Evolutionary conservation across 306 rosid species (phyloP).

Genomic region (Quercus variabilis): DNA sequence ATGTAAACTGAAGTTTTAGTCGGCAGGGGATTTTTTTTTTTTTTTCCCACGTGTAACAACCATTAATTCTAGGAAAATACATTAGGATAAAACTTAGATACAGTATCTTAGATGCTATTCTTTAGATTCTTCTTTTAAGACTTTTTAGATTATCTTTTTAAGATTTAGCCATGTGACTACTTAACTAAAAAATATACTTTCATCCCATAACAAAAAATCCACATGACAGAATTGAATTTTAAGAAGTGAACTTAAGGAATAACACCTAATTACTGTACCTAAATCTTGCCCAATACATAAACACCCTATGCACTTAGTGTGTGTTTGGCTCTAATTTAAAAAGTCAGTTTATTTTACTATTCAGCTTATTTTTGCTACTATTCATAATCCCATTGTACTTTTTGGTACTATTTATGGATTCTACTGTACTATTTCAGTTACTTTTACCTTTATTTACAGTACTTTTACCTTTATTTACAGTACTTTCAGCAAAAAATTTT

Average conservation of each 20-base stretch:
- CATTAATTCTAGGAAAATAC: background rate
- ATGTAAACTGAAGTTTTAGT: background rate
- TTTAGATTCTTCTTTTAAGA: rapidly evolving
- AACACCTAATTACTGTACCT: too few species aligned
- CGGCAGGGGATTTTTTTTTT: constrained; percentile 20
- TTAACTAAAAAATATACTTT: too few species aligned
- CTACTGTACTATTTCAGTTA: too few species aligned
- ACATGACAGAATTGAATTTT: rapidly evolving
- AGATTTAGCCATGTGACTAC: too few species aligned
- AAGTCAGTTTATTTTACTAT: too few species aligned
- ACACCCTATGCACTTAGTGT: background rate
- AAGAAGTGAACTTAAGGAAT: rapidly evolving
- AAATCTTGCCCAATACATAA: background rate
- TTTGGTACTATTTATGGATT: too few species aligned
- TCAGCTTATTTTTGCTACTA: rapidly evolving
- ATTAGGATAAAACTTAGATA: rapidly evolving
- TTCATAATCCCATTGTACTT: rapidly evolving
- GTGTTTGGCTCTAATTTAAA: too few species aligned
- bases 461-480: too few species aligned
- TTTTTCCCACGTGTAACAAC: background rate
- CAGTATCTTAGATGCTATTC: rapidly evolving
- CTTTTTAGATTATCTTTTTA: rapidly evolving
- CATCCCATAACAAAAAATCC: too few species aligned
- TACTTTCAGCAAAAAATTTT: too few species aligned
- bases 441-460: too few species aligned